Evolutionary conservation across 2,329 filamentous ascomycete genomes (phyloP).

Genomic region (Juglanconis oblonga): DNA sequence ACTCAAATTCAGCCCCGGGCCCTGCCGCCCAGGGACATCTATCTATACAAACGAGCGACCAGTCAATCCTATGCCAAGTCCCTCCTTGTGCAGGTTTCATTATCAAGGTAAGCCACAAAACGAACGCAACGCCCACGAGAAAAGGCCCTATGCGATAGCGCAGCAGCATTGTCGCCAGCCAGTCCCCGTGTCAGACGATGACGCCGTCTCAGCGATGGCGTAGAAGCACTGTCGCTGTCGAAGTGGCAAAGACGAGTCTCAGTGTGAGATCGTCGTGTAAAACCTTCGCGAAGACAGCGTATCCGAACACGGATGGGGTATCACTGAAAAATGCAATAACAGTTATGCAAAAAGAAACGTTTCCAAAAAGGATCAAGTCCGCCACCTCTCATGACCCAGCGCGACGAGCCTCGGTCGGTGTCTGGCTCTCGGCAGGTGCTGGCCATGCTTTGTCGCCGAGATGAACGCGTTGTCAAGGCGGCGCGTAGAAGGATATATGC

Average conservation of each 20-base stretch:
- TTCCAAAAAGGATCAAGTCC: constrained; percentile 20
- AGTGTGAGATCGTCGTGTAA: constrained; percentile 25
- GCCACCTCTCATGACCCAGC: neutral
- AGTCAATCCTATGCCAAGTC: neutral
- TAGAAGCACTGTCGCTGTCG: constrained; percentile 55
- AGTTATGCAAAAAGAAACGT: constrained; percentile 20
- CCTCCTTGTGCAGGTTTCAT: neutral
- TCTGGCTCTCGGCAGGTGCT: neutral
- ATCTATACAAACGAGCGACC: neutral
- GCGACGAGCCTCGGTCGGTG: neutral
- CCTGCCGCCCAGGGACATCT: neutral
- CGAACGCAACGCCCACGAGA: constrained; percentile 18
- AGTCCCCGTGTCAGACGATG: constrained; percentile 40
- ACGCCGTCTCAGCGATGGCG: constrained; percentile 55
- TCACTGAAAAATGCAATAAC: constrained; percentile 39
- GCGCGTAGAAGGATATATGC: neutral
- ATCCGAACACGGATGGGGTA: constrained; percentile 55
- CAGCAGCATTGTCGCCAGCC: constrained; percentile 49
- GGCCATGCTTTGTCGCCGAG: neutral
- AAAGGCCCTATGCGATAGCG: constrained; percentile 43
- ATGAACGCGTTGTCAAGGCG: neutral
- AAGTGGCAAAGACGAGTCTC: constrained; percentile 25
- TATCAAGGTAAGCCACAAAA: neutral
- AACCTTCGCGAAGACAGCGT: constrained; percentile 39
- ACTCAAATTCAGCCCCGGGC: neutral